These are phyloP conservation scores for Xylariaceae sp. DNA, from an alignment of 2,329 filamentous ascomycete genomes.

Conservation along the genomic window DNA sequence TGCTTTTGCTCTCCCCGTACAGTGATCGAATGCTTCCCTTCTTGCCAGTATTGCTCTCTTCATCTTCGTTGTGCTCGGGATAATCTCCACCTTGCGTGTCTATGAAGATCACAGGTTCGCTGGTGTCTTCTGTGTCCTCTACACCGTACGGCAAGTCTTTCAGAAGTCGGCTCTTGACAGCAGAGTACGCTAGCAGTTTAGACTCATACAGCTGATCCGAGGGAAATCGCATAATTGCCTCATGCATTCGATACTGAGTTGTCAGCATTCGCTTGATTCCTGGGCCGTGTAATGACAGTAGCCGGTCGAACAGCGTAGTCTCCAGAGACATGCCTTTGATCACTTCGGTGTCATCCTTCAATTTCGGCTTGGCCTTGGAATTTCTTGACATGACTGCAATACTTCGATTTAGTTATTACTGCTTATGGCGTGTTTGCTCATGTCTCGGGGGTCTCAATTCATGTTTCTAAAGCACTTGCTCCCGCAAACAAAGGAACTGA, in stretches of 20 bases:
- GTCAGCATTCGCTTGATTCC: constrained; percentile 92
- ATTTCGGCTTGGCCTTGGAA: constrained; percentile 36
- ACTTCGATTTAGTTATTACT: too few relatives aligned
- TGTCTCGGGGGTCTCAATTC: too few relatives aligned
- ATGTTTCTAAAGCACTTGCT: too few relatives aligned
- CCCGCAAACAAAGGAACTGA: too few relatives aligned
- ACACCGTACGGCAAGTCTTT: constrained; percentile 75
- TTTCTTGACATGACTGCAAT: constrained; percentile 83
- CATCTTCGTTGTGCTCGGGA: constrained; percentile 75
- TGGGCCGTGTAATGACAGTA: constrained; percentile 75
- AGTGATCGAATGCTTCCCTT: constrained; percentile 44
- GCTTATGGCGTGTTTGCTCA: too few relatives aligned
- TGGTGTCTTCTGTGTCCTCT: constrained; percentile 77
- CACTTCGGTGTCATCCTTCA: constrained; percentile 32
- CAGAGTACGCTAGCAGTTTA: constrained; percentile 74
- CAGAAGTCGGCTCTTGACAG: constrained; percentile 71
- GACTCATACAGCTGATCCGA: constrained; percentile 83
- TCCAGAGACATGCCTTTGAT: constrained; percentile 65
- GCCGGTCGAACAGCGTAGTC: constrained; percentile 86
- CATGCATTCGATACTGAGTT: constrained; percentile 97
- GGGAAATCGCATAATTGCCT: constrained; percentile 91
- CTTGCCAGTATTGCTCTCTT: constrained; percentile 45
- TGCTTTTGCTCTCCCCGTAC: constrained; percentile 54
- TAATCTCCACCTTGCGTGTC: constrained; percentile 96
- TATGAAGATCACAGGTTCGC: constrained; percentile 84